Evolutionary conservation across 1,139 yeast genomes (phyloP).

Genomic region (Taphrina wiesneri): DNA sequence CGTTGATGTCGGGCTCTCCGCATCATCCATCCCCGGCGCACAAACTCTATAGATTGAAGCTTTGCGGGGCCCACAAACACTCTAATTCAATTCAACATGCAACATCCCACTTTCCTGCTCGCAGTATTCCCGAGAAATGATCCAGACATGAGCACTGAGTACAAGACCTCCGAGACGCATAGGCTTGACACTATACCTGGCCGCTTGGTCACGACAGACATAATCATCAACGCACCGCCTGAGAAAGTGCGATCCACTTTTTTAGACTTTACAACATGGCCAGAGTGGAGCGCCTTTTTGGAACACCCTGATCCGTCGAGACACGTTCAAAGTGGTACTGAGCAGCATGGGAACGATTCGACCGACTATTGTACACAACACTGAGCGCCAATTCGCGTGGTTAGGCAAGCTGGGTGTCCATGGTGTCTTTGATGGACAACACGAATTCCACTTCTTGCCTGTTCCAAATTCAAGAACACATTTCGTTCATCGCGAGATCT

Average conservation of each 20-base stretch:
- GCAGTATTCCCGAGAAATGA: too few relatives aligned
- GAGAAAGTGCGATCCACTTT: neutral
- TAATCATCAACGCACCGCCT: neutral
- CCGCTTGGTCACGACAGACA: neutral
- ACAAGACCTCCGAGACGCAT: too few relatives aligned
- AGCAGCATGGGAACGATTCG: neutral
- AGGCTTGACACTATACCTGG: neutral
- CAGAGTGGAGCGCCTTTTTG: neutral
- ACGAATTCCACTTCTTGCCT: neutral
- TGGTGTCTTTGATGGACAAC: neutral
- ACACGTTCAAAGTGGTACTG: neutral
- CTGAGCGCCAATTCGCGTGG: neutral
- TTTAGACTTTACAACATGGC: neutral
- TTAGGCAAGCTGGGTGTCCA: neutral
- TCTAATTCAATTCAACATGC: too few relatives aligned
- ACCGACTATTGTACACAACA: neutral
- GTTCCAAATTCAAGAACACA: neutral
- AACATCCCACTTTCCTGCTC: too few relatives aligned
- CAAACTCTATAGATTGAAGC: neutral
- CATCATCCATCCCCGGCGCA: neutral
- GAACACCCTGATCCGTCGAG: neutral
- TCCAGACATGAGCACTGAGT: too few relatives aligned
- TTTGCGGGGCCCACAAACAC: neutral
- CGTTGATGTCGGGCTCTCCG: neutral
- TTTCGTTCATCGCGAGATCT: neutral